Base-by-base conservation (phyloP, 2,329 filamentous ascomycete species). In the Rhexocercosporidium sp. region DNA sequence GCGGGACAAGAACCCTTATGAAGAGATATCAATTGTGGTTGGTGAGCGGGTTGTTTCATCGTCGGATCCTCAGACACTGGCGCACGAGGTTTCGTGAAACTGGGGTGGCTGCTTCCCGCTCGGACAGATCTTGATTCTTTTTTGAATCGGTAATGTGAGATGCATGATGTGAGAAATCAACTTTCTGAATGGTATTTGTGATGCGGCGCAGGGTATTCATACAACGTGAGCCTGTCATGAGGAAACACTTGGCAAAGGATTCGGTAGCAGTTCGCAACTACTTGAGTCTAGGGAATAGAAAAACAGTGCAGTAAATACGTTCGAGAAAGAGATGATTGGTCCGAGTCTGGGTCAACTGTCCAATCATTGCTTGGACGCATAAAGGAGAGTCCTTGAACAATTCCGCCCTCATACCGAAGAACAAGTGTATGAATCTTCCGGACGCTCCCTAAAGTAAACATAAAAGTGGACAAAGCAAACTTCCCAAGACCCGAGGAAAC, bases 11-110 rank as follows among this genome's bases (percentile, higher is more conserved):
- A 16, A 49, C 8, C n/a, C 12, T 46, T 22, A 31, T 7, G 7
- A 29, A 8, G 41, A 46, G 18, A 31, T 22, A 22, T 49, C 16
- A 18, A 47, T n/a, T 27, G 27, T 60, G 18, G 29, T 60, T 60
- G 57, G 57, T 22, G 29, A 29, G 39, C n/a, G 12, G 20, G n/a
- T 34, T 60, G 57, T 60, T 60, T 60, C 56, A 46, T 60, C 39
- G 31, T 39, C 53, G 31, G n/a, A 56, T 22, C n/a, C 29, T 60
- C 37, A 47, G 9, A 60, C 57, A 47, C 57, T 47, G 39, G 57
- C 57, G 39, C 34, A n/a, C 11, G 39, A 47, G 49, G 57, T 37
- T 60, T 60, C 25, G 41, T 39, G 29, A 20, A 25, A 47, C 44
- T 9, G 11, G 44, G 44, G 5, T 47, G 44, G 44, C 44, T 22